Evolutionary conservation across 805 yeast genomes (phyloP), one percentile per base, ranked within the genome.

Genomic region (Metschnikowia shivogae): DNA sequence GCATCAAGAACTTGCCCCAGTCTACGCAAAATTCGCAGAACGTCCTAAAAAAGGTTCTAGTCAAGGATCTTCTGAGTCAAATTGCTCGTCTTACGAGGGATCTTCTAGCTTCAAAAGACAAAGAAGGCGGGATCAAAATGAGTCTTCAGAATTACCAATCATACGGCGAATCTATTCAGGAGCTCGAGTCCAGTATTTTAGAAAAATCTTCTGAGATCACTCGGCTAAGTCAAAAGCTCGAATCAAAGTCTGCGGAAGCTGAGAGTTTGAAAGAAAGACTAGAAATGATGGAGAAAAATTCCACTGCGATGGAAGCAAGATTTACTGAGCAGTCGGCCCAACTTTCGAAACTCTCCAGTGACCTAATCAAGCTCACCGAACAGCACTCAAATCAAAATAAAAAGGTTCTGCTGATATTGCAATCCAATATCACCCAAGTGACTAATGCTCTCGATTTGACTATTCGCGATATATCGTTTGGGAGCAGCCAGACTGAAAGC

Each of bases 1-100:
- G 80, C 51, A 87, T 89, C 49, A 79, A 78, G 55, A 88, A 69
- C 70, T 75, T 31, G 62, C 87, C 76, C 56, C 87, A 52, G 50
- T 59, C 71, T 8, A 78, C 78, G 4, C 64, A 62, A 33, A 73
- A 66, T 39, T 61, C 60, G 19, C 72, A 72, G 10, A 42, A 64
- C 31, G 59, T 78, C 8, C 57, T 72, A 77, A 86, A 65, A 73
- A 79, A 63, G 55, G 77, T 59, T 53, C 78, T 56, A 61, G 83
- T 56, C 61, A 73, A 56, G 78, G 84, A 58, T 71, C 74, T 63
- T 67, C 77, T 58, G 57, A 72, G 53, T 77, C 84, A 65, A 72
- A 78, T 63, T 74, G 78, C 65, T 59, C 65, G 77, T 49, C 61
- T 84, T 30, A 74, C 80, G 52, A 70, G 72, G 32, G 93, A 86